These are phyloP conservation scores for Sindora glabra DNA, from an alignment of 306 rosid genomes.

Conservation along the genomic window DNA sequence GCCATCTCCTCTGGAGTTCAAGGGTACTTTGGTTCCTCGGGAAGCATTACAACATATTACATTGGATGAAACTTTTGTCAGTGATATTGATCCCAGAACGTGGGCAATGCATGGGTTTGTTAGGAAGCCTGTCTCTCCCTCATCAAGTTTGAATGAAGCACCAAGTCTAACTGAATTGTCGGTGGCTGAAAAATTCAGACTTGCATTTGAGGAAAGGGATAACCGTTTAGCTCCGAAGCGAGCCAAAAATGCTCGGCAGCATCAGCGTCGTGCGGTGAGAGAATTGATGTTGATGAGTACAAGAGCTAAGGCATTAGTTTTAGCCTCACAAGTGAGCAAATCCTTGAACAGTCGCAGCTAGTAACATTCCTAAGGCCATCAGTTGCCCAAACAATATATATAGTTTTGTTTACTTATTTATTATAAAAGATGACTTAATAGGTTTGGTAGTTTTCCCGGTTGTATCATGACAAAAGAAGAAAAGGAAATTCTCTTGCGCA, in stretches of 20 bases:
- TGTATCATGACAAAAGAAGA: too few species aligned
- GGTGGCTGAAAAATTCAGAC: conserved; percentile 80
- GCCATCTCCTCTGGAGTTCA: conserved; percentile 57
- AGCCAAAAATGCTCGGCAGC: conserved; percentile 89
- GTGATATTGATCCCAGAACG: conserved; percentile 61
- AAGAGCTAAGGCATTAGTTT: conserved; percentile 61
- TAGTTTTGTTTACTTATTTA: too few species aligned
- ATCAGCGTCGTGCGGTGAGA: conserved; percentile 67
- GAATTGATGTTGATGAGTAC: conserved; percentile 59
- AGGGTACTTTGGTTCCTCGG: conserved; percentile 50
- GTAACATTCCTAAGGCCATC: background rate
- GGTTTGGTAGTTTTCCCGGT: too few species aligned
- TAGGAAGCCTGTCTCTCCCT: conserved; percentile 15
- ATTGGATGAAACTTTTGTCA: conserved; percentile 45
- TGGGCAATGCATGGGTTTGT: conserved; percentile 55
- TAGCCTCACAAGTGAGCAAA: conserved; percentile 72
- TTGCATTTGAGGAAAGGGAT: conserved; percentile 89
- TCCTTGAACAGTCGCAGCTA: conserved; percentile 31
- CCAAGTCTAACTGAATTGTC: conserved; percentile 49
- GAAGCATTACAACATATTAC: conserved; percentile 57
- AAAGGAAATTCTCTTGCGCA: too few species aligned
- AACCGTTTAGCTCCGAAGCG: conserved; percentile 77
- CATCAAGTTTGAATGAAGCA: conserved; percentile 5
- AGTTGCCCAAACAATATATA: too few species aligned
- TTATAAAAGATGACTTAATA: too few species aligned